Evolutionary conservation across 768 basidiomycete species (phyloP).

Genomic region (Pleurotus djamor): DNA sequence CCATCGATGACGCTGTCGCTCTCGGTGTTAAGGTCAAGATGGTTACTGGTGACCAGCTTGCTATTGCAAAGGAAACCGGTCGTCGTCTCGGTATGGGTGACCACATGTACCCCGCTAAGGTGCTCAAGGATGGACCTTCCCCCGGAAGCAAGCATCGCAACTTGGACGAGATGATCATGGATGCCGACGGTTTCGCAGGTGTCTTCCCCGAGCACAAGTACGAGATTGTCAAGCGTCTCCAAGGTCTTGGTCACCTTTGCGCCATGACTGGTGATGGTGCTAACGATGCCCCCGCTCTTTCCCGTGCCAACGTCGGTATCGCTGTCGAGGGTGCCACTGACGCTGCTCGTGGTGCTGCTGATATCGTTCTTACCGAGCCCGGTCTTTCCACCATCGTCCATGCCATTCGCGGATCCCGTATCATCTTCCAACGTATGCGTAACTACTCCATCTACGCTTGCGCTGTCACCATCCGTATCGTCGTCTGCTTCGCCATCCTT

Average conservation of each 20-base stretch:
- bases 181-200: constrained; percentile 98
- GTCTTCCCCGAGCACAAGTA: constrained; percentile 99
- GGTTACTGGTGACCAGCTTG: constrained; percentile 99
- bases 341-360: constrained; percentile 96
- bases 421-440: constrained; percentile 99
- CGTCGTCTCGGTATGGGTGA: constrained; percentile 97
- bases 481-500: constrained; percentile 94
- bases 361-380: constrained; percentile 97
- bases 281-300: constrained; percentile 96
- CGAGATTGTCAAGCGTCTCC: constrained; percentile 98
- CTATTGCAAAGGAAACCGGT: constrained; percentile 99
- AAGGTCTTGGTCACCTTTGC: constrained; percentile 92
- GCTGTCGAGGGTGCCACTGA: constrained; percentile 99
- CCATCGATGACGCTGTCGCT: constrained; percentile 93
- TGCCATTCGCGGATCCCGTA: constrained; percentile 95
- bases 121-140: constrained; percentile 95
- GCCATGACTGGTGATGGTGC: constrained; percentile 99
- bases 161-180: constrained; percentile 99
- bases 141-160: constrained; percentile 80
- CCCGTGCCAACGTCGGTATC: constrained; percentile 99
- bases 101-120: constrained; percentile 99
- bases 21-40: constrained; percentile 99
- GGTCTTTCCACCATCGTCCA: constrained; percentile 99
- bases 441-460: constrained; percentile 99
- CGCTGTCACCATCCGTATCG: constrained; percentile 97